A percentile compares a stretch with the other conserved stretches of the same genome.
Evolutionary conservation across 169 alveolate species (phyloP).

Genomic region (Plasmodium inui): DNA sequence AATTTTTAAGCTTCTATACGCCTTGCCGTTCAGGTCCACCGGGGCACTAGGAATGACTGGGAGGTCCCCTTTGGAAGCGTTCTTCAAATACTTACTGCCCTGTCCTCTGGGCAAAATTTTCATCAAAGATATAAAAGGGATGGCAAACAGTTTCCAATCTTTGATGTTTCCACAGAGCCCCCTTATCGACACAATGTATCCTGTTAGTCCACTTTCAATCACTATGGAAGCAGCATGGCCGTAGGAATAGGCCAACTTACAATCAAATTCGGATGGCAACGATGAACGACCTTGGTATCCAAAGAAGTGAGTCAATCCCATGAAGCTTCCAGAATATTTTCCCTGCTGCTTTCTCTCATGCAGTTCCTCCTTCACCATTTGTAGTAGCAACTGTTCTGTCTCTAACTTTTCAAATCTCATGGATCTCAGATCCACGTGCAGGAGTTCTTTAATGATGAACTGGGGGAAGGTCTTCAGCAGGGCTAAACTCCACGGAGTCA

Average conservation of each 20-base stretch:
- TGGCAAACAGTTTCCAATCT: slow-evolving; percentile 95
- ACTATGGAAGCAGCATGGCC: slow-evolving; percentile 96
- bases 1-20: slow-evolving; percentile 84
- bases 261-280: slow-evolving; percentile 97
- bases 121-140: slow-evolving; percentile 93
- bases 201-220: slow-evolving; percentile 95
- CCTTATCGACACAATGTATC: slow-evolving; percentile 93
- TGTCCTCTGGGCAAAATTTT: slow-evolving; percentile 85
- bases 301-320: slow-evolving; percentile 96
- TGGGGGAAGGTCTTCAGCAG: slow-evolving; percentile 94
- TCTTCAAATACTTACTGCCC: slow-evolving; percentile 47
- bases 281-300: slow-evolving; percentile 99
- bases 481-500: slow-evolving; percentile 96
- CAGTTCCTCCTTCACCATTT: slow-evolving; percentile 95
- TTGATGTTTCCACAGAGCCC: slow-evolving; percentile 92
- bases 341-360: slow-evolving; percentile 91
- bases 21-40: slow-evolving; percentile 92
- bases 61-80: slow-evolving; percentile 84
- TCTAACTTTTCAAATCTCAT: slow-evolving; percentile 87
- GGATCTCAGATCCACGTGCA: slow-evolving; percentile 87
- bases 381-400: slow-evolving; percentile 95
- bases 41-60: slow-evolving; percentile 94
- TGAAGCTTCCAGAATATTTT: slow-evolving; percentile 92
- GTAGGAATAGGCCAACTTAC: slow-evolving; percentile 94
- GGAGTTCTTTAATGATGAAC: slow-evolving; percentile 92